phyloP scores from a whole-genome alignment of 768 basidiomycete species.

The Gloeophyllum trabeum region DNA sequence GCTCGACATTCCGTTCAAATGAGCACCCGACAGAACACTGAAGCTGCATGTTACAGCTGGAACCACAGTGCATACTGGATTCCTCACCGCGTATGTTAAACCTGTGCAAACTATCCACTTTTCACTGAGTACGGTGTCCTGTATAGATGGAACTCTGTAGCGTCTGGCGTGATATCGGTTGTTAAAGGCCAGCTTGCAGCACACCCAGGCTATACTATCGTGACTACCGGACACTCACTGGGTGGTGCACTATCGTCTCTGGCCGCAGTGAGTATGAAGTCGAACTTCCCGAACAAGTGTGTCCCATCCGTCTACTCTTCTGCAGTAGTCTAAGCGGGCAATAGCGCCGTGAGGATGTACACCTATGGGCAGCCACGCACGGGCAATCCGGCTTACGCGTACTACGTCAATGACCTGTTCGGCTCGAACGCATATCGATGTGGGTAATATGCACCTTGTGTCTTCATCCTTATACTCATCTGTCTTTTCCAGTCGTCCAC shows the following conservation, averaged over 20 bases:
- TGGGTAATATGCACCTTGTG: not conserved
- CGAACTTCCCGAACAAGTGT: conserved; percentile 26
- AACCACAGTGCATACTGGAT: conserved; percentile 34
- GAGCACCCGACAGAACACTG: not conserved
- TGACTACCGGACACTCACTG: conserved; percentile 41
- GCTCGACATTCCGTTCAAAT: conserved; percentile 1
- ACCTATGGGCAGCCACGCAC: conserved; percentile 34
- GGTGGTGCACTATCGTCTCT: conserved; percentile 41
- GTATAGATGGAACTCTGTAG: conserved; percentile 39
- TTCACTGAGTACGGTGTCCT: not conserved
- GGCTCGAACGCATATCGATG: not conserved
- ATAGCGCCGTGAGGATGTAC: conserved; percentile 21
- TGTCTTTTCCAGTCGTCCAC: conserved; percentile 30
- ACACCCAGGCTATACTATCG: conserved; percentile 27
- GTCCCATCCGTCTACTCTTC: conserved; percentile 4
- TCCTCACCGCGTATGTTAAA: conserved; percentile 31
- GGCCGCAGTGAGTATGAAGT: conserved; percentile 31
- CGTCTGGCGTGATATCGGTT: conserved; percentile 24
- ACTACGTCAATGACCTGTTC: not conserved
- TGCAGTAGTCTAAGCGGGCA: not conserved
- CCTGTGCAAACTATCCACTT: not conserved
- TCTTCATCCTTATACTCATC: not conserved
- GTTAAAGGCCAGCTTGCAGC: conserved; percentile 22
- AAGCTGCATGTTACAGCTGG: conserved; percentile 18
- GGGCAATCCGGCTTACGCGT: not conserved